Evolutionary conservation across 306 rosid species (phyloP), one percentile per base, ranked within the genome.

Genomic region (Oxytropis ochrocephala): DNA sequence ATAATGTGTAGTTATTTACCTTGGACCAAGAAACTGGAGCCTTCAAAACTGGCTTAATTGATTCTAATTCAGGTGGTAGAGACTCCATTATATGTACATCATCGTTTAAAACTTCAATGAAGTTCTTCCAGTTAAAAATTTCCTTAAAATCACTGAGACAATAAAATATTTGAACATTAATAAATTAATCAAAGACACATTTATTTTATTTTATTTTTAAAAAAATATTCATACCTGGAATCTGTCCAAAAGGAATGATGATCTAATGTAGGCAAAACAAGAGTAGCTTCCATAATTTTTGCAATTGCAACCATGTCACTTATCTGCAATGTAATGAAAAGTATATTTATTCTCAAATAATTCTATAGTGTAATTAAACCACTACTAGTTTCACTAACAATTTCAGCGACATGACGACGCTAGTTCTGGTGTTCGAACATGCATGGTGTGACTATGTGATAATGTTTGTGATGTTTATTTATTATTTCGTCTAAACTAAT

Each of bases 281-380:
- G 65, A 52, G 91, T 83, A 10, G 91, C 91, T 72, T 87, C 68
- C 94, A 87, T 90, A 6, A 85, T 74, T 75, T 84, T 90, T 49
- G 96, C 88, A 54, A 82, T 63, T 6, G 94, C 94, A 52, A 85
- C 94, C 94, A 87, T 82, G 75, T 87, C 94, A 78, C 91, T 78
- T 72, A 85, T 90, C 96, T 90, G 80, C 74, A 80, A 52, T 24
- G 7, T 5, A 8, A 65, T 46, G 21, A 1, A 41, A 69, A 42
- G 21, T 44, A 44, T 35, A 19, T 35, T 11, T 10, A 51, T 36
- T 47, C 5, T 63, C 47, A n/a, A n/a, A n/a, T n/a, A n/a, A n/a
- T n/a, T n/a, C n/a, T n/a, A n/a, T n/a, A n/a, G n/a, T n/a, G n/a
- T n/a, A n/a, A n/a, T n/a, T n/a, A n/a, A n/a, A n/a, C n/a, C n/a